phyloP scores from a whole-genome alignment of 805 yeast genomes.

The Starmerella stellata region DNA sequence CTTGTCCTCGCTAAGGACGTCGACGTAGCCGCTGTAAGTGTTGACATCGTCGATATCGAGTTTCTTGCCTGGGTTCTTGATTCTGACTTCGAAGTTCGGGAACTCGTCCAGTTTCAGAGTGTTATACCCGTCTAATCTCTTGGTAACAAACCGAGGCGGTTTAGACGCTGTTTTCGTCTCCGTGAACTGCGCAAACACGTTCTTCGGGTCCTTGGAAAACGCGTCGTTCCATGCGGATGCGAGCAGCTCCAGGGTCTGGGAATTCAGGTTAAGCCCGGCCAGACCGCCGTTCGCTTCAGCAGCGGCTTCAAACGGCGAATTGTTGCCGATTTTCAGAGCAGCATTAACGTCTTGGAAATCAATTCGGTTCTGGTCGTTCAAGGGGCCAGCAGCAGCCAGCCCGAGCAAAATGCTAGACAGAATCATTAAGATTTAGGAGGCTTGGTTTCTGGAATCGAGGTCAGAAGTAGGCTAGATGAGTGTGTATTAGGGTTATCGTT shows the following conservation, averaged over 20 bases:
- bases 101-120: constrained; percentile 10
- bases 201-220: constrained; percentile 3
- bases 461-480: too few relatives aligned
- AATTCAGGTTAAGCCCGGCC: constrained; percentile 1
- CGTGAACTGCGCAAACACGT: constrained; percentile 1
- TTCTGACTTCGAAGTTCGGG: constrained; percentile 38
- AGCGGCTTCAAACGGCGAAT: neutral
- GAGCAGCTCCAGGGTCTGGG: constrained; percentile 1
- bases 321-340: neutral
- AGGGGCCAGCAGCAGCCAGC: neutral
- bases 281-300: neutral
- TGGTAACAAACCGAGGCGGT: constrained; percentile 8
- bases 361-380: neutral
- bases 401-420: neutral
- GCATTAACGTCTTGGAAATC: neutral
- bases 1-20: constrained; percentile 65
- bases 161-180: constrained; percentile 3
- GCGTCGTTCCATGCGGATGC: constrained; percentile 6
- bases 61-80: constrained; percentile 37
- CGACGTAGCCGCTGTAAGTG: constrained; percentile 63
- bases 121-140: constrained; percentile 8
- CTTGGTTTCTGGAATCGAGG: too few relatives aligned
- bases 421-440: too few relatives aligned
- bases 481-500: too few relatives aligned
- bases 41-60: constrained; percentile 68